These are phyloP conservation scores for Wickerhamomyces sp. DNA, from an alignment of 1,139 yeast genomes.

Conservation along the genomic window DNA sequence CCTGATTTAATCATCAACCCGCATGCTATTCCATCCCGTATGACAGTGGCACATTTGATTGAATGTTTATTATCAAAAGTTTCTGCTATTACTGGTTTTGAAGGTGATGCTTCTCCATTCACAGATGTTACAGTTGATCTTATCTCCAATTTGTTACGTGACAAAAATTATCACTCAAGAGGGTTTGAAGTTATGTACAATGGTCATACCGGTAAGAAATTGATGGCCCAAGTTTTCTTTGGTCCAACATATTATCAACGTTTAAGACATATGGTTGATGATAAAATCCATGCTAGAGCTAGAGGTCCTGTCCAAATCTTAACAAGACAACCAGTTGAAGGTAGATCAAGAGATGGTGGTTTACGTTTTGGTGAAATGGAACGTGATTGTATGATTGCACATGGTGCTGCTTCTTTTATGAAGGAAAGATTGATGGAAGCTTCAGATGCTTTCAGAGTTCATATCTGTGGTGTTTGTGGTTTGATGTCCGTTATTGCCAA, in stretches of 20 bases:
- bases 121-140: constrained; percentile 98
- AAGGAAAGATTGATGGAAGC: constrained; percentile 98
- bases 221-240: constrained; percentile 97
- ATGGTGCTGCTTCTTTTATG: constrained; percentile 97
- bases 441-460: constrained; percentile 97
- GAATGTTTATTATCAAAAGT: constrained; percentile 96
- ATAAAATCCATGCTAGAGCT: constrained; percentile 98
- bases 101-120: constrained; percentile 98
- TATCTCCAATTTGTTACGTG: constrained; percentile 82
- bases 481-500: constrained; percentile 97
- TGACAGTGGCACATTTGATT: constrained; percentile 99
- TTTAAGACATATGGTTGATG: constrained; percentile 98
- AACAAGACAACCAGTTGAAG: constrained; percentile 99
- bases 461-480: constrained; percentile 97
- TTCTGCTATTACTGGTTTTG: constrained; percentile 89
- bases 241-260: constrained; percentile 99
- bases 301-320: constrained; percentile 98
- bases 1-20: constrained; percentile 98
- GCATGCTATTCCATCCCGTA: constrained; percentile 99
- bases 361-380: constrained; percentile 99
- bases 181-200: constrained; percentile 98
- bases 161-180: constrained; percentile 95
- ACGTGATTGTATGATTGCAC: constrained; percentile 99
- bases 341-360: constrained; percentile 99
- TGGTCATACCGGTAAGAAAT: constrained; percentile 96